Conservation (phyloP, 116 monocot species). For the Phalaenopsis hybrid region DNA sequence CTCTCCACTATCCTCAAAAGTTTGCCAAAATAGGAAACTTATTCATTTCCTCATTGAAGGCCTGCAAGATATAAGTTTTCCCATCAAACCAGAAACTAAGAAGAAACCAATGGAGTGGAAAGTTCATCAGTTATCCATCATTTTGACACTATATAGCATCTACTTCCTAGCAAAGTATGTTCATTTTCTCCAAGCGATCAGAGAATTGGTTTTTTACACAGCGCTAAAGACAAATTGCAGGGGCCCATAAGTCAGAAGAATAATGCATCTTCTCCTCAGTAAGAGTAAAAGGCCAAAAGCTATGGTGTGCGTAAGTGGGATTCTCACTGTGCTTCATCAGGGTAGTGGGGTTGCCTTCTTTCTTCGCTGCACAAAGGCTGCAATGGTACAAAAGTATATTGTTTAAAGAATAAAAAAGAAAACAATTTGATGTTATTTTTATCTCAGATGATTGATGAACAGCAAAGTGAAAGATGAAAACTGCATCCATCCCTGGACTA, state of each 20-base stretch:
- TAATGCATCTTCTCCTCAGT: slow-evolving; percentile 19
- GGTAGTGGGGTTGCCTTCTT: slow-evolving; percentile 16
- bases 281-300: slow-evolving; percentile 29
- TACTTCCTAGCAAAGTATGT: slow-evolving; percentile 11
- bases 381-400: slow-evolving; percentile 5
- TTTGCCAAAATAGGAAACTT: slow-evolving; percentile 24
- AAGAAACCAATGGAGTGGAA: slow-evolving; percentile 31
- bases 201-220: slow-evolving; percentile 34
- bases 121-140: slow-evolving; percentile 36
- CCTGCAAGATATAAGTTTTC: slow-evolving; percentile 19
- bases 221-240: slow-evolving; percentile 18
- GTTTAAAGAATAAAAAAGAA: neutral
- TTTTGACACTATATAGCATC: slow-evolving; percentile 21
- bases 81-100: slow-evolving; percentile 21
- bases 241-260: slow-evolving; percentile 32
- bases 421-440: slow-evolving; percentile 14
- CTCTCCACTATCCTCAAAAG: neutral
- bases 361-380: neutral
- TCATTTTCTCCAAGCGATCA: slow-evolving; percentile 22
- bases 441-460: slow-evolving; percentile 36
- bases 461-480: slow-evolving; percentile 9
- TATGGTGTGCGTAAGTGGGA: slow-evolving; percentile 18
- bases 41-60: slow-evolving; percentile 30
- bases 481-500: neutral
- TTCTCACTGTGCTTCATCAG: slow-evolving; percentile 28